Conservation (phyloP, 805 yeast genomes). For the Scheffersomyces ergatensis region DNA sequence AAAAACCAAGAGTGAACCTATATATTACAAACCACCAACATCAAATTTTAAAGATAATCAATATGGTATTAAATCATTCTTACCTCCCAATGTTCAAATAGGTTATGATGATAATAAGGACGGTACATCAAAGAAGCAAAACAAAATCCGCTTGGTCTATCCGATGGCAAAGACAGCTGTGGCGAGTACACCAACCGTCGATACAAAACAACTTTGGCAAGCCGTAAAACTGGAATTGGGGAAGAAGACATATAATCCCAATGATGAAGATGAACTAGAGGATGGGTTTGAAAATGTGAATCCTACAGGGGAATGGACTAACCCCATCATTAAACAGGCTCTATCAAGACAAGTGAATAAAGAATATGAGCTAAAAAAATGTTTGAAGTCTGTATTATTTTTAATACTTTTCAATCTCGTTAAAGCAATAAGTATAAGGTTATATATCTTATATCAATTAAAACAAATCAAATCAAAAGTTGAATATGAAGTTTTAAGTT, state of each 20-base stretch:
- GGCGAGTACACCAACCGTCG: not conserved
- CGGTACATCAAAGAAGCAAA: not conserved
- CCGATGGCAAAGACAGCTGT: not conserved
- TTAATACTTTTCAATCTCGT: slow-evolving; percentile 26
- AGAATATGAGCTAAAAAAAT: slow-evolving; percentile 31
- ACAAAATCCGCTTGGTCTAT: slow-evolving; percentile 11
- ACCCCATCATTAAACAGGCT: slow-evolving; percentile 45
- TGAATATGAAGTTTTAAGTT: not conserved
- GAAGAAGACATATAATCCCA: slow-evolving; percentile 1
- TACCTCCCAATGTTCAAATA: slow-evolving; percentile 19
- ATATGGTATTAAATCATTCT: slow-evolving; percentile 23
- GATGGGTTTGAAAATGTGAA: slow-evolving; percentile 3
- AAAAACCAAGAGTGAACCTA: slow-evolving; percentile 10
- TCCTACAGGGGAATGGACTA: slow-evolving; percentile 33
- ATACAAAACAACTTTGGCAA: not conserved
- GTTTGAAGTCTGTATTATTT: slow-evolving; percentile 24
- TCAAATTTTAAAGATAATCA: slow-evolving; percentile 20
- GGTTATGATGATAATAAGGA: not conserved
- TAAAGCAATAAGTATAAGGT: slow-evolving; percentile 9
- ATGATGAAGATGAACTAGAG: slow-evolving; percentile 10
- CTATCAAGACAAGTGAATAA: slow-evolving; percentile 42
- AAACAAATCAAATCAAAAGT: slow-evolving; percentile 2
- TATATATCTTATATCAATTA: slow-evolving; percentile 7
- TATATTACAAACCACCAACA: slow-evolving; percentile 31
- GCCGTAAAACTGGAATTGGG: not conserved